Percentiles rank a stretch among this genome's conserved stretches.
phyloP scores from a whole-genome alignment of 2,329 filamentous ascomycete genomes.

The Exophiala sp. region DNA sequence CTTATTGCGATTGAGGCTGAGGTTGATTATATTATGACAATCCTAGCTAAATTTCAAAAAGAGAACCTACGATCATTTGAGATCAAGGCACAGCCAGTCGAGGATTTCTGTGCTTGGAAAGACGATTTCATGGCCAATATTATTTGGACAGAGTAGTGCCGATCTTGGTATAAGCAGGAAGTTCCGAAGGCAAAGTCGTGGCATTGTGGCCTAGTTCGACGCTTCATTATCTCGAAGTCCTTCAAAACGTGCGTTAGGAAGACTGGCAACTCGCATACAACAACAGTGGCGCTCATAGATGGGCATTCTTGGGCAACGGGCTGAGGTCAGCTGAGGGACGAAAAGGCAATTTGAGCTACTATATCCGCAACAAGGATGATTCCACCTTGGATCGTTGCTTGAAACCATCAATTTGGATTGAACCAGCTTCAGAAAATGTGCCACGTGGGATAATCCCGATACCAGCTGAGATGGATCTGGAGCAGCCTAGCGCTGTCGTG shows the following conservation, averaged over 20 bases:
- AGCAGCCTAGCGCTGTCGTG: too few relatives aligned
- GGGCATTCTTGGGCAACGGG: slow-evolving; percentile 42
- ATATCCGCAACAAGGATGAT: slow-evolving; percentile 27
- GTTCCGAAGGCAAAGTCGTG: slow-evolving; percentile 7
- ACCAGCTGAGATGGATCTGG: too few relatives aligned
- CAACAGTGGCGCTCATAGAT: slow-evolving; percentile 34
- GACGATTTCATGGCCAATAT: slow-evolving; percentile 16
- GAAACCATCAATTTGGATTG: too few relatives aligned
- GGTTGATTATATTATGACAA: slow-evolving; percentile 45
- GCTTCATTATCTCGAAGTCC: slow-evolving; percentile 35
- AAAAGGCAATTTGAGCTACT: slow-evolving; percentile 40
- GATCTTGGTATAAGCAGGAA: slow-evolving; percentile 21
- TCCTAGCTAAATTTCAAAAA: slow-evolving; percentile 4
- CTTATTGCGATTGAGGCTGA: slow-evolving; percentile 51
- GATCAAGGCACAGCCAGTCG: slow-evolving; percentile 15
- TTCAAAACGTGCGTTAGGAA: slow-evolving; percentile 36
- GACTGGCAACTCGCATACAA: slow-evolving; percentile 36
- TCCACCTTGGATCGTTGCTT: too few relatives aligned
- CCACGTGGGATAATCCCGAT: too few relatives aligned
- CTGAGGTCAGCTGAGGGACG: slow-evolving; percentile 43
- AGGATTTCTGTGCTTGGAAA: slow-evolving; percentile 17
- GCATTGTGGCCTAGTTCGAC: slow-evolving; percentile 23
- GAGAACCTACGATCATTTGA: slow-evolving; percentile 15
- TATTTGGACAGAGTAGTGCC: slow-evolving; percentile 18
- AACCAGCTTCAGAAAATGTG: too few relatives aligned